Conservation (phyloP, 2,329 filamentous ascomycete genomes). For the Aspergillus pseudonomiae region DNA sequence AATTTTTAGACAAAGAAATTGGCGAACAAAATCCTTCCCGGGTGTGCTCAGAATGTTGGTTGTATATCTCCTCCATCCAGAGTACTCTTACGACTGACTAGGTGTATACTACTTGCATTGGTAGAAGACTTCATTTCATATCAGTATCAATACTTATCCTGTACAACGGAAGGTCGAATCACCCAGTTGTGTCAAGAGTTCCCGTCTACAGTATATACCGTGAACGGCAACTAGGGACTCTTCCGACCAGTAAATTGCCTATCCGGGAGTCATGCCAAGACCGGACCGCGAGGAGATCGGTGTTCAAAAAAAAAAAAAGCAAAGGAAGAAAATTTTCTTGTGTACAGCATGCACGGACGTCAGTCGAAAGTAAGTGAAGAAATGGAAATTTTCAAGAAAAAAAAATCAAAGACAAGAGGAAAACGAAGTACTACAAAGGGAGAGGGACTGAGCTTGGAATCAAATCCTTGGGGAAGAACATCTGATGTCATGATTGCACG, state of each 20-base stretch:
- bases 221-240: background rate
- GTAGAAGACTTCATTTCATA: background rate
- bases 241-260: background rate
- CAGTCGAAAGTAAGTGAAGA: too few species aligned
- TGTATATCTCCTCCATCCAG: too few species aligned
- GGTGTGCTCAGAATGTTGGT: too few species aligned
- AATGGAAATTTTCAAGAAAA: background rate
- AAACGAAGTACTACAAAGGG: background rate
- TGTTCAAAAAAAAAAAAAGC: background rate
- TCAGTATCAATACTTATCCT: background rate
- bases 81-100: too few species aligned
- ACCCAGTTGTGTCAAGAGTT: background rate
- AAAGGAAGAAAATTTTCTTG: background rate
- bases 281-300: background rate
- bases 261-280: background rate
- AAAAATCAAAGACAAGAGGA: background rate
- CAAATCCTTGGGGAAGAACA: background rate
- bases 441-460: background rate
- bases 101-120: background rate
- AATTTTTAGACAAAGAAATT: background rate
- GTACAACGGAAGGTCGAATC: background rate
- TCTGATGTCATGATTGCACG: conserved; percentile 4
- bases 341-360: too few species aligned
- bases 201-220: background rate
- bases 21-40: background rate